Conservation (phyloP, 371 early-diverging fungal species). For the Gilbertella persicaria region DNA sequence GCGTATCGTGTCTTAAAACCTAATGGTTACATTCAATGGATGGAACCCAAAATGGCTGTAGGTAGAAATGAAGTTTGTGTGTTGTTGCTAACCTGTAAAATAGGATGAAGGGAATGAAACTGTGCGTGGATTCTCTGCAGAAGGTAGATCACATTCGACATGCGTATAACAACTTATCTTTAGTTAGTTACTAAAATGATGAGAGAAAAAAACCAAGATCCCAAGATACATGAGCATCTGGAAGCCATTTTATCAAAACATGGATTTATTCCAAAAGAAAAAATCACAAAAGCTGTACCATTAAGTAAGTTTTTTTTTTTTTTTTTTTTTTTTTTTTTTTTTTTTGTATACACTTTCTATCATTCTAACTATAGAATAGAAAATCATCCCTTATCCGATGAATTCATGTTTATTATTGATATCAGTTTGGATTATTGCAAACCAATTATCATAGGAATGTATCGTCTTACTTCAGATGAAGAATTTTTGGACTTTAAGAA, state of each 20-base stretch:
- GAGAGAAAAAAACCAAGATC: constrained; percentile 4
- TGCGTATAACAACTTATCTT: background rate
- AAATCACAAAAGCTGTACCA: background rate
- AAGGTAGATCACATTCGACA: background rate
- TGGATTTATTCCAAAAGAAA: background rate
- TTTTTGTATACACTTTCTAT: background rate
- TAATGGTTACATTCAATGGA: constrained; percentile 44
- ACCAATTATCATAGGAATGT: background rate
- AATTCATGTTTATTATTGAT: background rate
- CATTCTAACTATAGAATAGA: background rate
- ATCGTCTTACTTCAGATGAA: background rate
- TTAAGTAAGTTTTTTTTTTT: background rate
- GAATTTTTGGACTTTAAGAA: background rate
- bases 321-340: no score
- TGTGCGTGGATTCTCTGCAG: background rate
- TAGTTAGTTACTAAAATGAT: background rate
- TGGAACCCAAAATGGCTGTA: constrained; percentile 37
- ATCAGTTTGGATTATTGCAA: background rate
- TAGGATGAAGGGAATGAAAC: constrained; percentile 7
- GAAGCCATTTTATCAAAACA: background rate
- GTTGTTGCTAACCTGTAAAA: background rate
- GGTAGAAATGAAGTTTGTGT: background rate
- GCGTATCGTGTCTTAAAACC: constrained; percentile 44
- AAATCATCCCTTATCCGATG: background rate
- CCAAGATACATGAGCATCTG: background rate